Evolutionary conservation across 75 land plant genomes (phyloP).

Genomic region (Pinus taeda): DNA sequence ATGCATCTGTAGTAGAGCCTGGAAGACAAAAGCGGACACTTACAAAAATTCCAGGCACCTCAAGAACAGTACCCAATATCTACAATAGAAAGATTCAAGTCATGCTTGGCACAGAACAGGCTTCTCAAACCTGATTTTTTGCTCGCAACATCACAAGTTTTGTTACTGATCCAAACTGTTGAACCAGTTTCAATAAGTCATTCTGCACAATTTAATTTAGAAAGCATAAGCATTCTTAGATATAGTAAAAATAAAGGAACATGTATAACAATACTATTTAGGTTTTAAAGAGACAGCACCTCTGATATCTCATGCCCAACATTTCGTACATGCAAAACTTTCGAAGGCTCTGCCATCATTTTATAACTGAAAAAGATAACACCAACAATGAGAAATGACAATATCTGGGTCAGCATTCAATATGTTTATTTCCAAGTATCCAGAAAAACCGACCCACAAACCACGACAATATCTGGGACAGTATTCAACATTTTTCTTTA

Average conservation of each 20-base stretch:
- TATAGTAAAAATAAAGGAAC: background rate
- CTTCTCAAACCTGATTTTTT: slow-evolving; percentile 83
- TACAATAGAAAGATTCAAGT: background rate
- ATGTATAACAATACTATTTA: background rate
- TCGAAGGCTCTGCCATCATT: slow-evolving; percentile 77
- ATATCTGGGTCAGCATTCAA: too few relatives aligned
- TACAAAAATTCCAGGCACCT: background rate
- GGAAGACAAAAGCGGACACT: slow-evolving; percentile 1
- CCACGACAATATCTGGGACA: too few relatives aligned
- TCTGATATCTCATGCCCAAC: slow-evolving; percentile 92
- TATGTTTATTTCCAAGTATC: too few relatives aligned
- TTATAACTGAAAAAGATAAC: too few relatives aligned
- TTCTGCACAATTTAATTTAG: slow-evolving; percentile 40
- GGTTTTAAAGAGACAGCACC: slow-evolving; percentile 27
- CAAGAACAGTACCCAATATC: background rate
- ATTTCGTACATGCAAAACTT: slow-evolving; percentile 86
- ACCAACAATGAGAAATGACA: too few relatives aligned
- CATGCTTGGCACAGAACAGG: background rate
- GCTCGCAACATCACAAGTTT: slow-evolving; percentile 96
- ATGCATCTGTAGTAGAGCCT: slow-evolving; percentile 98
- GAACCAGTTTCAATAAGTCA: slow-evolving; percentile 81
- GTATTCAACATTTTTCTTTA: too few relatives aligned
- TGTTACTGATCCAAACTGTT: slow-evolving; percentile 83
- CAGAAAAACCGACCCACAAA: too few relatives aligned
- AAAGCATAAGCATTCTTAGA: background rate